A percentile compares a stretch with the other conserved stretches of the same genome.
Conservation (phyloP, 768 basidiomycete species). For the Leccinum incarnatum region DNA sequence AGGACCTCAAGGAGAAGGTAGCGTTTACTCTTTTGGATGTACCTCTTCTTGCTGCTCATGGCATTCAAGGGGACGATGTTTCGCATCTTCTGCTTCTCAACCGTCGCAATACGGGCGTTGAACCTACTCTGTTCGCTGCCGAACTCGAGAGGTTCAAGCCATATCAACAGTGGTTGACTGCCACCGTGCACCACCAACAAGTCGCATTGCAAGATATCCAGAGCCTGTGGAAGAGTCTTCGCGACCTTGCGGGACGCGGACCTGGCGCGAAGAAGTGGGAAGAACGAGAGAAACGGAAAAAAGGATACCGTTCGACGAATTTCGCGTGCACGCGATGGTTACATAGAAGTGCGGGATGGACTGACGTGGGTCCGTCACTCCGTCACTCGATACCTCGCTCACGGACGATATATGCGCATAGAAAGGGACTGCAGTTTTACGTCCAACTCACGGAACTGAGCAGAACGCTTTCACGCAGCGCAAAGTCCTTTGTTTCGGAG, state of each 20-base stretch:
- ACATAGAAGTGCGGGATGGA: slow-evolving; percentile 84
- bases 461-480: slow-evolving; percentile 53
- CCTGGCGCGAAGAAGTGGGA: slow-evolving; percentile 79
- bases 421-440: slow-evolving; percentile 91
- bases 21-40: neutral
- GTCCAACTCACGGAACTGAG: slow-evolving; percentile 69
- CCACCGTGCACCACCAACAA: slow-evolving; percentile 78
- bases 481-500: slow-evolving; percentile 57
- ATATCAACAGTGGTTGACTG: slow-evolving; percentile 77
- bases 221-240: slow-evolving; percentile 62
- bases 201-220: slow-evolving; percentile 70
- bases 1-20: slow-evolving; percentile 96
- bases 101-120: slow-evolving; percentile 77
- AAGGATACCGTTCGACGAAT: slow-evolving; percentile 73
- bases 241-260: slow-evolving; percentile 70
- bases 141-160: slow-evolving; percentile 96
- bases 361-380: slow-evolving; percentile 56
- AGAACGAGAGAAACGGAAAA: slow-evolving; percentile 72
- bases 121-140: slow-evolving; percentile 84
- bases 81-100: slow-evolving; percentile 92
- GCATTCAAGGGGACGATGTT: slow-evolving; percentile 81
- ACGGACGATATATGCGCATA: slow-evolving; percentile 28
- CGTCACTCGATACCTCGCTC: slow-evolving; percentile 3
- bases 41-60: neutral
- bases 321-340: slow-evolving; percentile 73